These are phyloP conservation scores for Neopestalotiopsis sp. DNA, from an alignment of 2,329 filamentous ascomycete species.

Conservation along the genomic window DNA sequence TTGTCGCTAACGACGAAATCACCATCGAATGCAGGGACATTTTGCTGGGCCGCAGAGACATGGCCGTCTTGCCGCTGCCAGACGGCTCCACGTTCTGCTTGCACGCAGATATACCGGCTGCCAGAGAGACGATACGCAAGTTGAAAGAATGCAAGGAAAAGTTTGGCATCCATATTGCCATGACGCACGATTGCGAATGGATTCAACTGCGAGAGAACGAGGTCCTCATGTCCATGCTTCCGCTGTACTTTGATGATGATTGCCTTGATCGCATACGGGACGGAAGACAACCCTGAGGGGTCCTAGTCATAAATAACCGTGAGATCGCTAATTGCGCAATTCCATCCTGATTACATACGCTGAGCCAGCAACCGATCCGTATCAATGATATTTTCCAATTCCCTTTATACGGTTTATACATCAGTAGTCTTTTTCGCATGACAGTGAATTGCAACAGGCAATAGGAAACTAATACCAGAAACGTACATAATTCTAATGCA, in stretches of 20 bases:
- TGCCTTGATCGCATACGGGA: not conserved
- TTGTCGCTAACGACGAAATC: not conserved
- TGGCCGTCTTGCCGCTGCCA: not conserved
- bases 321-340: not conserved
- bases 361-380: not conserved
- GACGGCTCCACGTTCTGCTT: conserved; percentile 7
- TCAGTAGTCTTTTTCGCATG: too few relatives aligned
- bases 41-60: not conserved
- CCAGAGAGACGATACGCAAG: not conserved
- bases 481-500: too few relatives aligned
- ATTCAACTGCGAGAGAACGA: not conserved
- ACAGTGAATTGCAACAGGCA: too few relatives aligned
- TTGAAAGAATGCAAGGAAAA: not conserved
- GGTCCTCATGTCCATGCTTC: conserved; percentile 9
- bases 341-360: not conserved
- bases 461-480: too few relatives aligned
- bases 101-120: not conserved
- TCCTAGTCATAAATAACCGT: not conserved
- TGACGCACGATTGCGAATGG: conserved; percentile 2
- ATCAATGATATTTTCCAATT: too few relatives aligned
- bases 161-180: conserved; percentile 1
- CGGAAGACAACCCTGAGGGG: not conserved
- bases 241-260: not conserved
- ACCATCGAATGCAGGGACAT: not conserved
- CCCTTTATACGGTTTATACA: too few relatives aligned